phyloP scores from a whole-genome alignment of 495 filamentous ascomycete genomes.

The Penicillium longicatenatum region DNA sequence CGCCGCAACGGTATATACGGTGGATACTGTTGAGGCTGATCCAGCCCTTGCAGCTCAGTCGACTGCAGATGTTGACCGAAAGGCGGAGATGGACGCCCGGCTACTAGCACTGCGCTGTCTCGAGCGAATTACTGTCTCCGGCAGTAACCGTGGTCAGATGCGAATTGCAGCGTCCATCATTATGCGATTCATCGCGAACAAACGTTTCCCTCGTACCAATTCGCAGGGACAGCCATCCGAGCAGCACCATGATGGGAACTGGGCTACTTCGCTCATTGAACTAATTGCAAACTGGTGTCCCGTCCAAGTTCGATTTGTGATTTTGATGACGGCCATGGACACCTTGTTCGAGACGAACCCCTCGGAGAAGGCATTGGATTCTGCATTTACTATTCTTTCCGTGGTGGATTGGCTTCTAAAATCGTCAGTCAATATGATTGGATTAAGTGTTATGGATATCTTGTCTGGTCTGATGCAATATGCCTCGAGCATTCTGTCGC shows the following conservation, averaged over 20 bases:
- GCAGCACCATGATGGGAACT: constrained; percentile 53
- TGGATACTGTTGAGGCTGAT: constrained; percentile 66
- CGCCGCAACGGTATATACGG: constrained; percentile 73
- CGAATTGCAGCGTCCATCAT: constrained; percentile 69
- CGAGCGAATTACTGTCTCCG: constrained; percentile 72
- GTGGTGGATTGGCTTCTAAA: constrained; percentile 79
- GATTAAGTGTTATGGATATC: constrained; percentile 90
- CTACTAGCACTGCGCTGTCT: constrained; percentile 79
- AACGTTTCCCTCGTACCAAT: constrained; percentile 41
- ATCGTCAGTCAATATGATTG: constrained; percentile 89
- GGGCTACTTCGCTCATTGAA: constrained; percentile 79
- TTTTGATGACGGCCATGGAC: constrained; percentile 79
- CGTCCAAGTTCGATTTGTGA: constrained; percentile 87
- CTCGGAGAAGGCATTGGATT: constrained; percentile 63
- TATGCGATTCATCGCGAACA: constrained; percentile 68
- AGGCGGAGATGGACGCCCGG: constrained; percentile 85
- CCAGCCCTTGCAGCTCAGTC: constrained; percentile 71
- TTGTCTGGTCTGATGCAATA: constrained; percentile 79
- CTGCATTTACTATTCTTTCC: constrained; percentile 70
- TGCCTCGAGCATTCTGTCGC: constrained; percentile 68
- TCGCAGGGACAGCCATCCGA: constrained; percentile 28
- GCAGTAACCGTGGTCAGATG: constrained; percentile 74
- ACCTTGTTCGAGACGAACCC: constrained; percentile 63
- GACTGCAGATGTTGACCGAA: constrained; percentile 78
- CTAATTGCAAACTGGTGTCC: constrained; percentile 80